Base-by-base conservation (phyloP, 2,329 filamentous ascomycete genomes). In the Penicillium sp. region DNA sequence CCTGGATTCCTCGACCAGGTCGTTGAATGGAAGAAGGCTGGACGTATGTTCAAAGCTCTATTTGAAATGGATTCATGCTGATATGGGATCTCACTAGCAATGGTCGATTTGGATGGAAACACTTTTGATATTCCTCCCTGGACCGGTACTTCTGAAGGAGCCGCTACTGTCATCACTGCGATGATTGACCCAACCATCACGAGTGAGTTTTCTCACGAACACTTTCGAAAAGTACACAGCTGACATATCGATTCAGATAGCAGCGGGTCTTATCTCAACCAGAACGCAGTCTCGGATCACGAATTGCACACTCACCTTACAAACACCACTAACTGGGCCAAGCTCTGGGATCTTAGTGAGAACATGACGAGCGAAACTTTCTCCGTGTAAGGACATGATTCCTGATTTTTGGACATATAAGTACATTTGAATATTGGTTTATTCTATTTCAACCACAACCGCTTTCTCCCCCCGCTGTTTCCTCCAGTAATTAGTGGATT, bases 321-420 rank as follows among this genome's bases (percentile, higher is more conserved):
- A 1, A 59, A 62, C 29, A 47, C 58, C 22, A 56, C 57, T 21
- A 67, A 65, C 34, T 68, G 64, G 47, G 51, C 64, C 18, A 59
- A 54, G 21, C 60, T 72, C 39, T 73, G 71, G 71, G 56, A 56
- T 7, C 22, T 72, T 16, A 71, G 69, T 47, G 69, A 72, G 49
- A 18, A 60, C 5, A 47, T 72, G 47, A 65, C 67, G 10, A 55
- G 62, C 8, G 57, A 71, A 55, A 68, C 65, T 16, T 71, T 71
- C 14, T 32, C 43, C 2, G 39, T 49, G 7, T 52, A 34, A 47
- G 22, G 18, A 21, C 7, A 13, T 3, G 24, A 27, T 2, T 2
- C 24, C 24, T 18, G 18, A 18, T 2, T 18, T 18, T 18, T 18
- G 18, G 18, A 18, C 18, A 18, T 31, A 31, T n/a, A 29, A 21